These are phyloP conservation scores for Scortechinia acanthostroma DNA, from an alignment of 2,329 filamentous ascomycete genomes.

Conservation along the genomic window DNA sequence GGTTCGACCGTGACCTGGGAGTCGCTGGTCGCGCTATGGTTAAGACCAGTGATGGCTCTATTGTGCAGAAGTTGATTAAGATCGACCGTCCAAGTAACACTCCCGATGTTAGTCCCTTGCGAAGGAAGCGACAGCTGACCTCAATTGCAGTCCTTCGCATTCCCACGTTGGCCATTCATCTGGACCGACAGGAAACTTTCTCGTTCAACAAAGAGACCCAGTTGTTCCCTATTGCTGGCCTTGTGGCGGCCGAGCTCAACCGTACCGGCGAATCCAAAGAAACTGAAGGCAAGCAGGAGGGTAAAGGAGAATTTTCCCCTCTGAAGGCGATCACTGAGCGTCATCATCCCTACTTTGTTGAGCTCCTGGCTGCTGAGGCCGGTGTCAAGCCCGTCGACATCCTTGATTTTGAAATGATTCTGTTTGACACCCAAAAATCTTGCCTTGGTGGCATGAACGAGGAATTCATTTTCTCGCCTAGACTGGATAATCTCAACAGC, in stretches of 20 bases:
- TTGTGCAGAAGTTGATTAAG: conserved; percentile 80
- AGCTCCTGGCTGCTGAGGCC: conserved; percentile 76
- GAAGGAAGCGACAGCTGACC: neutral
- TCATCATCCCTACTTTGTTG: conserved; percentile 81
- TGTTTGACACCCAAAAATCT: conserved; percentile 91
- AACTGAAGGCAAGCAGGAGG: conserved; percentile 35
- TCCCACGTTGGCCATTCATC: conserved; percentile 87
- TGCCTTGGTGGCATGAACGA: conserved; percentile 83
- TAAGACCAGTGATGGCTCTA: conserved; percentile 63
- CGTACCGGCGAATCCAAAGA: conserved; percentile 36
- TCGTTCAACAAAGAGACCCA: conserved; percentile 96
- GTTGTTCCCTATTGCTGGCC: conserved; percentile 83
- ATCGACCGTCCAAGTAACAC: conserved; percentile 67
- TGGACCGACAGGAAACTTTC: conserved; percentile 79
- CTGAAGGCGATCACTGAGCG: conserved; percentile 72
- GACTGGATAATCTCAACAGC: conserved; percentile 93
- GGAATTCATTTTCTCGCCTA: conserved; percentile 92
- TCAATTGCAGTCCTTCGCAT: conserved; percentile 61
- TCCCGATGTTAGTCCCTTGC: no score
- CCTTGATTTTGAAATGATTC: conserved; percentile 89
- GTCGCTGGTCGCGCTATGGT: conserved; percentile 85
- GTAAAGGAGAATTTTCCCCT: conserved; percentile 56
- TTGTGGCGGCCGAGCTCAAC: conserved; percentile 84
- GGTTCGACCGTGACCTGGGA: conserved; percentile 91
- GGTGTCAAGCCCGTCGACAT: conserved; percentile 66